These are phyloP conservation scores for Tanozyma kutaoensis DNA, from an alignment of 805 yeast genomes.

Conservation along the genomic window DNA sequence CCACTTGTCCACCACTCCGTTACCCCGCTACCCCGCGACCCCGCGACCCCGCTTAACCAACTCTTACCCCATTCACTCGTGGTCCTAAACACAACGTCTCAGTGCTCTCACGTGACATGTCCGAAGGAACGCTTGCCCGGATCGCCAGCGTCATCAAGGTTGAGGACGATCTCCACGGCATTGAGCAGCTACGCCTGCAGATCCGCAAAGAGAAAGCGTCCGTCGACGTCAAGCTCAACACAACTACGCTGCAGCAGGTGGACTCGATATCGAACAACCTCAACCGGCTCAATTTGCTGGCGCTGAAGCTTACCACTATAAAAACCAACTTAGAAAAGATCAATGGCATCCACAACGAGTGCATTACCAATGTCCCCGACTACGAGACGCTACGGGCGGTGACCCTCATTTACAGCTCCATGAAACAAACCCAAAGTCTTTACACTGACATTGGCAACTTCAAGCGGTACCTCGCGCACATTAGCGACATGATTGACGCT, in stretches of 20 bases:
- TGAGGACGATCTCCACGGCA: constrained; percentile 42
- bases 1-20: no score
- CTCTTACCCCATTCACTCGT: no score
- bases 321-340: constrained; percentile 25
- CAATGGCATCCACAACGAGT: constrained; percentile 42
- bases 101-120: no score
- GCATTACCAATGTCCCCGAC: constrained; percentile 44
- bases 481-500: constrained; percentile 39
- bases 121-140: constrained; percentile 26
- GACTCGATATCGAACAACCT: constrained; percentile 42
- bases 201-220: constrained; percentile 58
- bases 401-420: constrained; percentile 56
- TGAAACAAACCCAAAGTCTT: constrained; percentile 54
- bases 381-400: constrained; percentile 60
- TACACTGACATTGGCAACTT: constrained; percentile 49
- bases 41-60: no score
- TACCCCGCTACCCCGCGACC: no score
- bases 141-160: constrained; percentile 25
- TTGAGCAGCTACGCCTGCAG: constrained; percentile 39
- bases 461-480: constrained; percentile 31
- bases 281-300: constrained; percentile 33
- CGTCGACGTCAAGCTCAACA: constrained; percentile 60
- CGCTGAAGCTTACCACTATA: constrained; percentile 19
- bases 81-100: no score
- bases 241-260: constrained; percentile 55